phyloP scores from a whole-genome alignment of 768 basidiomycete species.

The Tylopilus vinaceipallidus region DNA sequence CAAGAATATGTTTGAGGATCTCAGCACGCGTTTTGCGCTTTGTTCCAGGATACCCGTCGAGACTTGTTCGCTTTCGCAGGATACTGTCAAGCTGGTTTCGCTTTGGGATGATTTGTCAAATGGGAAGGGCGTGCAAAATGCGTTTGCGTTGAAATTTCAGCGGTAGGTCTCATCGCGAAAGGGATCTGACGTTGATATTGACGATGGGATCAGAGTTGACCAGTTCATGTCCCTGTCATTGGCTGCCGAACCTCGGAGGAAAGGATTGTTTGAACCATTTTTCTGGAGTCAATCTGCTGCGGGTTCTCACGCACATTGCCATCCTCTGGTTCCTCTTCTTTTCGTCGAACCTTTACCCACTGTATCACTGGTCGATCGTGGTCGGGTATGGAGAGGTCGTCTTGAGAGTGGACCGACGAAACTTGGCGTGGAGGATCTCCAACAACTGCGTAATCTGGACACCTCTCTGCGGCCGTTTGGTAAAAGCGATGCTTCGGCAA shows the following conservation, averaged over 20 bases:
- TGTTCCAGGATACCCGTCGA: slow-evolving; percentile 44
- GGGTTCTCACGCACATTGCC: slow-evolving; percentile 37
- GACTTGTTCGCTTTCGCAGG: slow-evolving; percentile 42
- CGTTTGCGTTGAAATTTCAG: slow-evolving; percentile 55
- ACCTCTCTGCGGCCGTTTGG: slow-evolving; percentile 36
- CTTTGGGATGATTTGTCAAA: slow-evolving; percentile 56
- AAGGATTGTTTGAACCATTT: slow-evolving; percentile 72
- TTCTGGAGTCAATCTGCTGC: slow-evolving; percentile 58
- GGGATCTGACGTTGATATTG: not conserved
- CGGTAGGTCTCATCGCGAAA: slow-evolving; percentile 42
- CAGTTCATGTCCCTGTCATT: slow-evolving; percentile 79
- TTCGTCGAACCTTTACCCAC: slow-evolving; percentile 76
- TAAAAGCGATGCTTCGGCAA: slow-evolving; percentile 13
- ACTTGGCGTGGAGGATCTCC: slow-evolving; percentile 53
- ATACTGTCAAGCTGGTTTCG: slow-evolving; percentile 47
- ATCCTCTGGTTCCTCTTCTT: slow-evolving; percentile 61
- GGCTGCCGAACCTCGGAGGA: slow-evolving; percentile 71
- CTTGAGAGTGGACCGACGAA: slow-evolving; percentile 58
- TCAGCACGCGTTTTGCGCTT: slow-evolving; percentile 48
- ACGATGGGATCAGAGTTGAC: slow-evolving; percentile 48
- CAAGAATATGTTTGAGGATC: slow-evolving; percentile 48
- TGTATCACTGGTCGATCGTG: slow-evolving; percentile 65
- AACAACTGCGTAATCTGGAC: slow-evolving; percentile 54
- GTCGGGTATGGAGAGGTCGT: slow-evolving; percentile 61
- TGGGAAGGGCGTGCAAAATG: slow-evolving; percentile 37